A percentile compares a stretch with the other conserved stretches of the same genome.
Evolutionary conservation across 108 stramenopile species (phyloP).

Genomic region (Asterionellopsis glacialis): DNA sequence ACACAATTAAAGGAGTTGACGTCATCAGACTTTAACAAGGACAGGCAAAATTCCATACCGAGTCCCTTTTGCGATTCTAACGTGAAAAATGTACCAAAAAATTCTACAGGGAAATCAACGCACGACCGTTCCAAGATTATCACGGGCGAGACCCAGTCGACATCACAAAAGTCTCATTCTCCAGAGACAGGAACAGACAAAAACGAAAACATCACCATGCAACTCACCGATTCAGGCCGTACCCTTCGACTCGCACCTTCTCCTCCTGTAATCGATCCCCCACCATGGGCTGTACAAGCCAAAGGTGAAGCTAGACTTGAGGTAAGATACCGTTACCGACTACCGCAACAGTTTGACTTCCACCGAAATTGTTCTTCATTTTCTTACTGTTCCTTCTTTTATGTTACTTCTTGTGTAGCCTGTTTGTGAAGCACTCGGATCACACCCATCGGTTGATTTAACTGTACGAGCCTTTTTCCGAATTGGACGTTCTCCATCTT

Average conservation of each 20-base stretch:
- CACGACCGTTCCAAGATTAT: not conserved
- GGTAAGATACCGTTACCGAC: constrained; percentile 29
- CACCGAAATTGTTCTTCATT: not conserved
- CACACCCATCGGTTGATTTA: constrained; percentile 59
- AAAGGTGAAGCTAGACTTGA: constrained; percentile 66
- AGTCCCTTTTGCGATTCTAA: not conserved
- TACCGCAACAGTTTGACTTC: not conserved
- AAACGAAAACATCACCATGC: not conserved
- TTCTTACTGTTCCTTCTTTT: constrained; percentile 6
- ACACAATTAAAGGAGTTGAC: not conserved
- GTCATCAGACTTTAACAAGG: constrained; percentile 3
- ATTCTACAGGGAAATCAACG: not conserved
- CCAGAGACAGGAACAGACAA: not conserved
- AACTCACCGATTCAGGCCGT: not conserved
- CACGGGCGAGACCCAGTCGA: not conserved
- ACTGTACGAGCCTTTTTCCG: constrained; percentile 55
- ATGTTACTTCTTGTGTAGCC: constrained; percentile 34
- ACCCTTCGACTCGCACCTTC: not conserved
- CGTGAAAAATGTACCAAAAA: not conserved
- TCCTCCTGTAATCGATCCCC: constrained; percentile 38
- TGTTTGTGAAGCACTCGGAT: constrained; percentile 51
- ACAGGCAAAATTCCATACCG: not conserved
- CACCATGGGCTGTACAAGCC: constrained; percentile 76
- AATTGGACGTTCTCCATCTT: constrained; percentile 64
- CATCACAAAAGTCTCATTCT: too few relatives aligned